phyloP scores from a whole-genome alignment of 2,329 filamentous ascomycete species.

The Fusarium sororula region DNA sequence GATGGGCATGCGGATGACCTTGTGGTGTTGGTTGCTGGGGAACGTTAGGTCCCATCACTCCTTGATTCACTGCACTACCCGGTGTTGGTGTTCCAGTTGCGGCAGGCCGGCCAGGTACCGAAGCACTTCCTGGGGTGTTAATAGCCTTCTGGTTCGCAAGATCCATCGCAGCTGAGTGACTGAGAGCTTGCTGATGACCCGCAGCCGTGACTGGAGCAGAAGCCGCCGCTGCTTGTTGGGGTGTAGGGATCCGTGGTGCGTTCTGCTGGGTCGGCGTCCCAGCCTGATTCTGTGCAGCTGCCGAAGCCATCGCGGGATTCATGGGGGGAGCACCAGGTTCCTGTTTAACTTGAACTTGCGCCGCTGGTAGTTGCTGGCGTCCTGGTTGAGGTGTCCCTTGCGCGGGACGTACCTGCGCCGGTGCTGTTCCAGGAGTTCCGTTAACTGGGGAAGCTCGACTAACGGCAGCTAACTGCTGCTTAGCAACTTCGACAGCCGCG shows the following conservation, averaged over 20 bases:
- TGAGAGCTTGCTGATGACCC: constrained; percentile 54
- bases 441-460: constrained; percentile 45
- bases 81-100: constrained; percentile 45
- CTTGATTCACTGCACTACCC: constrained; percentile 44
- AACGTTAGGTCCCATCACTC: constrained; percentile 46
- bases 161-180: constrained; percentile 60
- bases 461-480: constrained; percentile 49
- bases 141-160: constrained; percentile 56
- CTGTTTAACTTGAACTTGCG: constrained; percentile 44
- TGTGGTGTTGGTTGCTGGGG: constrained; percentile 46
- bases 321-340: constrained; percentile 55
- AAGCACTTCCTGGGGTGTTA: constrained; percentile 47
- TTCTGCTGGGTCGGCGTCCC: constrained; percentile 62
- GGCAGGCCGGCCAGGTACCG: constrained; percentile 45
- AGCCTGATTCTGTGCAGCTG: constrained; percentile 50
- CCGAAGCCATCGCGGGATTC: constrained; percentile 56
- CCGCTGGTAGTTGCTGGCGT: constrained; percentile 26
- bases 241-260: constrained; percentile 59
- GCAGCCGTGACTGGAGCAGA: constrained; percentile 50
- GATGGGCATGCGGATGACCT: constrained; percentile 60
- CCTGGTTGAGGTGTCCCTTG: constrained; percentile 40
- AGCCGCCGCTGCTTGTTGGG: constrained; percentile 58
- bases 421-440: constrained; percentile 37
- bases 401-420: constrained; percentile 42
- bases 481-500: constrained; percentile 57